Evolutionary conservation across 352 stramenopile genomes (phyloP).

Genomic region (Phytophthora citricola): DNA sequence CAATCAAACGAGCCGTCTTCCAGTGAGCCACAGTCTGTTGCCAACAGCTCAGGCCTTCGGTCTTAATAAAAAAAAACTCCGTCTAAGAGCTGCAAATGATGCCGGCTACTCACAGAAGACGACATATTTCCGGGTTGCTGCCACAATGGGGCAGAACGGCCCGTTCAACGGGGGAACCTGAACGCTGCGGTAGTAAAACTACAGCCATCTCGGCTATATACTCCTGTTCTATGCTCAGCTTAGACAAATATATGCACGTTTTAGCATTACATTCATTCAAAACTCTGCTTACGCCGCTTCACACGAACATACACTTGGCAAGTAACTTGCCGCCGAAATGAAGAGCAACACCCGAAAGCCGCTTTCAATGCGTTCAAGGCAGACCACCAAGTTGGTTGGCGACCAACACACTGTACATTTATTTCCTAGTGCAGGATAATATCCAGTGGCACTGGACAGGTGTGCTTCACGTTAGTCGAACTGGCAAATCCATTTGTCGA

Average conservation of each 20-base stretch:
- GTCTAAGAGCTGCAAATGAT: no score
- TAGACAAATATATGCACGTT: neutral
- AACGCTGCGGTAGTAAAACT: no score
- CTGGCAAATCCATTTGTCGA: constrained; percentile 27
- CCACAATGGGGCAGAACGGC: no score
- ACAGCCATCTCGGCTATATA: neutral
- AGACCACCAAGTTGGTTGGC: neutral
- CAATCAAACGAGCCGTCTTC: neutral
- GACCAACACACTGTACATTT: neutral
- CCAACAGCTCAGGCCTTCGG: no score
- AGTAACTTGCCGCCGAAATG: neutral
- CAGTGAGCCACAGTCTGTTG: neutral
- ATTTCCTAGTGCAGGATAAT: neutral
- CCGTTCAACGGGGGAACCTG: no score
- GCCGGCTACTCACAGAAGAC: no score
- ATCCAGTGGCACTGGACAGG: neutral
- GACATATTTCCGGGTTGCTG: no score
- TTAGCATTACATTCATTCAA: constrained; percentile 6
- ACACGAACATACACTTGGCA: constrained; percentile 2
- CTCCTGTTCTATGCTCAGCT: neutral
- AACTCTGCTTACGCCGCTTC: constrained; percentile 10
- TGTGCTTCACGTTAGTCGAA: constrained; percentile 1
- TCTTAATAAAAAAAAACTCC: no score
- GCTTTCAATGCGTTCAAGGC: neutral
- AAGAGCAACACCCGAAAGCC: neutral